phyloP scores from a whole-genome alignment of 2,329 filamentous ascomycete species.

The Gnomoniopsis sp. region DNA sequence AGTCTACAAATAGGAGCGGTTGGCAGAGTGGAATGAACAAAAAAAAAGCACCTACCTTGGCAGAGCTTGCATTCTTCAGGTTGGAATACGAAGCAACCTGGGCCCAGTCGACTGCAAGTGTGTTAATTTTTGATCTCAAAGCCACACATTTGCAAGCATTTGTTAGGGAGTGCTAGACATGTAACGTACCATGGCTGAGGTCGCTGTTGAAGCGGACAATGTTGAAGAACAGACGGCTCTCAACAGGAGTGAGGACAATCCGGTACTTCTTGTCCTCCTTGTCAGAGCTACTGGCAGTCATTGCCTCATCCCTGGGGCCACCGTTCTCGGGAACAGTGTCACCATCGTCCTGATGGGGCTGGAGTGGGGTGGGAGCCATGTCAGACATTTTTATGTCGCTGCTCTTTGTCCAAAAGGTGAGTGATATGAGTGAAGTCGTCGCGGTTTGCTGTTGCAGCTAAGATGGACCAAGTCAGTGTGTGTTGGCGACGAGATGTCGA shows the following conservation, averaged over 20 bases:
- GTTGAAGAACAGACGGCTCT: slow-evolving; percentile 15
- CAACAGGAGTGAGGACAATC: slow-evolving; percentile 5
- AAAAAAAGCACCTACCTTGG: slow-evolving; percentile 3
- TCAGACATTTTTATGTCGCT: not conserved
- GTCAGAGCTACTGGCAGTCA: not conserved
- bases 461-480: too few species aligned
- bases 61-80: slow-evolving; percentile 9
- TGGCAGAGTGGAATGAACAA: not conserved
- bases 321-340: not conserved
- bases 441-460: too few species aligned
- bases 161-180: too few species aligned
- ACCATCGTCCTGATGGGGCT: not conserved
- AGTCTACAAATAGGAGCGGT: not conserved
- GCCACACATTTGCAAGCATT: too few species aligned
- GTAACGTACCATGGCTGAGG: too few species aligned
- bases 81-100: slow-evolving; percentile 7
- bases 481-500: too few species aligned
- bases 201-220: slow-evolving; percentile 11
- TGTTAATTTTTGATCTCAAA: too few species aligned
- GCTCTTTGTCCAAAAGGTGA: too few species aligned
- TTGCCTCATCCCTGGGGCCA: not conserved
- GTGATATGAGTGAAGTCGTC: too few species aligned
- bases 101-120: slow-evolving; percentile 6
- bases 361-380: not conserved
- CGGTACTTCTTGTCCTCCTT: not conserved